Conservation (phyloP, 495 filamentous ascomycete species). For the Xylaria nigripes region DNA sequence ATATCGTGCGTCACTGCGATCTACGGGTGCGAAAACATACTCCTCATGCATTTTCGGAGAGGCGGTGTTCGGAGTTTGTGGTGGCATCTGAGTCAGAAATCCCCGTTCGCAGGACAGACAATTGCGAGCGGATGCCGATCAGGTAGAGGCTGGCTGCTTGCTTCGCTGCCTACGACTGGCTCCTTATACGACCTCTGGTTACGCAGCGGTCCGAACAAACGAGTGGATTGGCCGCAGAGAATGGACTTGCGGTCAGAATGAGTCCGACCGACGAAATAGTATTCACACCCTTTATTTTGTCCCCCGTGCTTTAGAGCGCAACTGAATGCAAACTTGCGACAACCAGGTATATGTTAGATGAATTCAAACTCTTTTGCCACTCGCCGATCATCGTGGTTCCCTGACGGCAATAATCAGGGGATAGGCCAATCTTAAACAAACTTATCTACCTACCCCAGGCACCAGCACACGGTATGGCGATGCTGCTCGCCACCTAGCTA, state of each 20-base stretch:
- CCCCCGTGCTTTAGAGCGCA: no score
- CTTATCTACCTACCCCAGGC: background rate
- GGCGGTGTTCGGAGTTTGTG: slow-evolving; percentile 19
- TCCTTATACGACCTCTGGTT: slow-evolving; percentile 19
- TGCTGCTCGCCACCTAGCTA: background rate
- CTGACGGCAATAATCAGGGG: background rate
- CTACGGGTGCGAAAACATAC: no score
- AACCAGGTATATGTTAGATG: no score
- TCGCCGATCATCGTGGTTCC: background rate
- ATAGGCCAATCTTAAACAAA: background rate
- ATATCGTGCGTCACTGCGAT: slow-evolving; percentile 1
- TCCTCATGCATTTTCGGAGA: background rate
- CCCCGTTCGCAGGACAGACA: slow-evolving; percentile 8
- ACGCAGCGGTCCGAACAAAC: slow-evolving; percentile 19
- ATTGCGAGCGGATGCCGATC: slow-evolving; percentile 23
- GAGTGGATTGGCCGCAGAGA: slow-evolving; percentile 23
- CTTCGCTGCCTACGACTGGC: slow-evolving; percentile 10
- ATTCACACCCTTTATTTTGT: slow-evolving; percentile 3
- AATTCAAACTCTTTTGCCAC: background rate
- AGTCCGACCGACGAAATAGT: background rate
- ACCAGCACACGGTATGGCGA: background rate
- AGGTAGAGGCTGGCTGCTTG: background rate
- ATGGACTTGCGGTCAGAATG: slow-evolving; percentile 25
- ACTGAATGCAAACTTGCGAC: no score
- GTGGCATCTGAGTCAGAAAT: slow-evolving; percentile 28